Conservation (phyloP, 2,329 filamentous ascomycete species). For the Xylaria sp. region DNA sequence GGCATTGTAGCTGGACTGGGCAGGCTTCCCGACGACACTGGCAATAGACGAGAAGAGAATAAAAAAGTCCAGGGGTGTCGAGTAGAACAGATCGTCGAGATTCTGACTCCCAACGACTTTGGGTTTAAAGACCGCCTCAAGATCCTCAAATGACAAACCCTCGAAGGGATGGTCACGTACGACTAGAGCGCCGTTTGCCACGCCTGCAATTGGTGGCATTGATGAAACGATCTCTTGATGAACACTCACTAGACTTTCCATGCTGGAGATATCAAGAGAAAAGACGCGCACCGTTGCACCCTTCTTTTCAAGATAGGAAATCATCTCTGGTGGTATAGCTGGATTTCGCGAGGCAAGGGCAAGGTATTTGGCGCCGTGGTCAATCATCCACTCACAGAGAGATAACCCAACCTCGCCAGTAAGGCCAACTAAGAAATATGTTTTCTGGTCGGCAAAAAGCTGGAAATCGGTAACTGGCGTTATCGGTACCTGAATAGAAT, state of each 20-base stretch:
- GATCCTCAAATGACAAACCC: background rate
- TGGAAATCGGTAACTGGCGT: too few relatives aligned
- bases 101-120: constrained; percentile 49
- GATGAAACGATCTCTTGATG: background rate
- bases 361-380: constrained; percentile 43
- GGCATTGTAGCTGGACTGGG: background rate
- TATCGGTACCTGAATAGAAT: too few relatives aligned
- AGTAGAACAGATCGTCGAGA: constrained; percentile 42
- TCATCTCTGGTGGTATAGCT: background rate
- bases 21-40: background rate
- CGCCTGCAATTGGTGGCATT: constrained; percentile 10
- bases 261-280: background rate
- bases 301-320: background rate
- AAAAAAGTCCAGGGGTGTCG: constrained; percentile 43
- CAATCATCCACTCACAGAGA: constrained; percentile 45
- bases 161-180: constrained; percentile 4
- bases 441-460: constrained; percentile 35
- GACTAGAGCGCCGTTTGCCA: constrained; percentile 7
- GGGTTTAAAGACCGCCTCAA: constrained; percentile 46
- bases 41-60: constrained; percentile 30
- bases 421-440: constrained; percentile 44
- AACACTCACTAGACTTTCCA: background rate
- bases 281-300: background rate
- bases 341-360: constrained; percentile 44
- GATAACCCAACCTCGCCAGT: constrained; percentile 44